phyloP scores from a whole-genome alignment of 495 filamentous ascomycete genomes.

The Pyrenula massariospora region DNA sequence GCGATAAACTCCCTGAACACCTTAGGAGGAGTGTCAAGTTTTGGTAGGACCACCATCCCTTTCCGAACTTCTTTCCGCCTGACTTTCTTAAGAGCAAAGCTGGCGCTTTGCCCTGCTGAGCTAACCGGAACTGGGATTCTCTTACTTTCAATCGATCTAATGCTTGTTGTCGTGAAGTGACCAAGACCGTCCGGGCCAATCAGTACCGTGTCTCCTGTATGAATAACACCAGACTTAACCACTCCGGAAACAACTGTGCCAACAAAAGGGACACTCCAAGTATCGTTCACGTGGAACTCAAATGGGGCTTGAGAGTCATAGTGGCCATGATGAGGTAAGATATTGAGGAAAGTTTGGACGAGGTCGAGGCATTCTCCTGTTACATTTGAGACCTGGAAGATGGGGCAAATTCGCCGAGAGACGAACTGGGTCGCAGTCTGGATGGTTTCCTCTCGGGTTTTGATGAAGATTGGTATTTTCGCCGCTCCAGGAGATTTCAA shows the following conservation, averaged over 20 bases:
- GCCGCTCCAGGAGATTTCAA: slow-evolving; percentile 85
- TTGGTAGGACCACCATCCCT: slow-evolving; percentile 94
- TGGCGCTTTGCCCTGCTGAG: slow-evolving; percentile 84
- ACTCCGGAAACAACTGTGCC: slow-evolving; percentile 94
- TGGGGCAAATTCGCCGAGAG: slow-evolving; percentile 86
- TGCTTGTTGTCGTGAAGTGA: slow-evolving; percentile 79
- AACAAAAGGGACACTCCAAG: slow-evolving; percentile 96
- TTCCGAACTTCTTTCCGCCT: slow-evolving; percentile 90
- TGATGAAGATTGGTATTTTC: slow-evolving; percentile 97
- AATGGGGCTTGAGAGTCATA: slow-evolving; percentile 83
- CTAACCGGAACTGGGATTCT: slow-evolving; percentile 81
- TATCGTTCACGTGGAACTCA: slow-evolving; percentile 95
- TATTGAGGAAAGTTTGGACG: slow-evolving; percentile 87
- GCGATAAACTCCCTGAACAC: slow-evolving; percentile 89
- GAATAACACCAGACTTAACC: slow-evolving; percentile 72
- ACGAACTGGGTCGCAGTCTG: slow-evolving; percentile 95
- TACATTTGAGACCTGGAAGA: slow-evolving; percentile 97
- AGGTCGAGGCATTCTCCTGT: slow-evolving; percentile 74
- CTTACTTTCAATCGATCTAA: slow-evolving; percentile 92
- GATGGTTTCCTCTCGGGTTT: slow-evolving; percentile 79
- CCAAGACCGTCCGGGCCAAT: slow-evolving; percentile 89
- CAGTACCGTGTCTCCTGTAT: slow-evolving; percentile 79
- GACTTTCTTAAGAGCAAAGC: slow-evolving; percentile 78
- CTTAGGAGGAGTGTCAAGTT: slow-evolving; percentile 62
- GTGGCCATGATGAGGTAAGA: slow-evolving; percentile 87